A percentile compares a stretch with the other conserved stretches of the same genome.
phyloP scores from a whole-genome alignment of 495 filamentous ascomycete species.

The Xylaria intraflava region DNA sequence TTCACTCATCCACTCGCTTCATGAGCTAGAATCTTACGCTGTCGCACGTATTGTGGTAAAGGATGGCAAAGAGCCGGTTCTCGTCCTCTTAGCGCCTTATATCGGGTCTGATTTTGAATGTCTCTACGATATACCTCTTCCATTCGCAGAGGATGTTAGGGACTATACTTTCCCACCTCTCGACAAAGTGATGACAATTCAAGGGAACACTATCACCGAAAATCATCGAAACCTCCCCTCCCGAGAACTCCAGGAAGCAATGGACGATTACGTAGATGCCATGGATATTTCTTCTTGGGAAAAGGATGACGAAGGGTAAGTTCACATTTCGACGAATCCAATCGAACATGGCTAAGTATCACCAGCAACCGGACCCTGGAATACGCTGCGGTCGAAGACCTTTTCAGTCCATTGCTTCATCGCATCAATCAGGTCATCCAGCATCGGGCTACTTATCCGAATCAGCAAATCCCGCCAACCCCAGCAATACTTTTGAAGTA shows the following conservation, averaged over 20 bases:
- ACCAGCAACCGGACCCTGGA: slow-evolving; percentile 55
- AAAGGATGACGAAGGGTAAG: slow-evolving; percentile 63
- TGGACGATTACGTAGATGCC: slow-evolving; percentile 85
- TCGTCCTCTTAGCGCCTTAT: slow-evolving; percentile 77
- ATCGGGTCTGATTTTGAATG: slow-evolving; percentile 82
- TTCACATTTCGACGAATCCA: background rate
- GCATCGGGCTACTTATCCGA: slow-evolving; percentile 69
- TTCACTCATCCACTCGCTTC: slow-evolving; percentile 81
- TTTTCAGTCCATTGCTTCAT: slow-evolving; percentile 87
- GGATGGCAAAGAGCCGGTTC: slow-evolving; percentile 64
- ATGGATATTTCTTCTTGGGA: slow-evolving; percentile 74
- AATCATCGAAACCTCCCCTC: slow-evolving; percentile 84
- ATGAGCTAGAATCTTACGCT: slow-evolving; percentile 79
- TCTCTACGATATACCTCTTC: slow-evolving; percentile 86
- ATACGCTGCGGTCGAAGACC: slow-evolving; percentile 73
- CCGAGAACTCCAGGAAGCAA: slow-evolving; percentile 64
- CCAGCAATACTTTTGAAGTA: slow-evolving; percentile 65
- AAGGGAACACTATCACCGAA: slow-evolving; percentile 67
- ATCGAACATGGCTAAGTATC: slow-evolving; percentile 24
- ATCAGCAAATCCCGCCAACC: slow-evolving; percentile 58
- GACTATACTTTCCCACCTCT: slow-evolving; percentile 85
- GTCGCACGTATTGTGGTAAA: slow-evolving; percentile 81
- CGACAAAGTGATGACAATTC: slow-evolving; percentile 78
- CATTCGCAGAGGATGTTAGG: slow-evolving; percentile 87
- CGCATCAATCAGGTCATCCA: slow-evolving; percentile 80